A percentile compares a stretch with the other conserved stretches of the same genome.
Evolutionary conservation across 225 moss, liverwort and hornwort species (phyloP).

Genomic region (Thuidium tamariscinum): DNA sequence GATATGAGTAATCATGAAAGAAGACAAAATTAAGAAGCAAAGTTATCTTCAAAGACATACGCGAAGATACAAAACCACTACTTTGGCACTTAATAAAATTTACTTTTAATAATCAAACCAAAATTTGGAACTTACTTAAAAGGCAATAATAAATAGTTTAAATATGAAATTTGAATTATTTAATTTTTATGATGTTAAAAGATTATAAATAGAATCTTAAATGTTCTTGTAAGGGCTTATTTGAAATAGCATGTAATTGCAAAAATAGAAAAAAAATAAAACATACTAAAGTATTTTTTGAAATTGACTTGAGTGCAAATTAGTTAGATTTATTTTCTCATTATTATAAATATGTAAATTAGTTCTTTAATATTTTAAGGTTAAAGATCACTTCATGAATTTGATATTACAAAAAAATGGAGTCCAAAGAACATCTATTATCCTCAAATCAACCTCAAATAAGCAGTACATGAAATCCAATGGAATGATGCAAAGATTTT

Average conservation of each 20-base stretch:
- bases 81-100: background rate
- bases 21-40: background rate
- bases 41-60: background rate
- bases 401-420: background rate
- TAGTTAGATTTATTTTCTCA: background rate
- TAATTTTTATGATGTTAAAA: background rate
- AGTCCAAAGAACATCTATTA: background rate
- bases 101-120: background rate
- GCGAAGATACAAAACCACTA: background rate
- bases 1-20: background rate
- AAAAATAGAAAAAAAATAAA: rapidly evolving
- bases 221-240: background rate
- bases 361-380: background rate
- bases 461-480: background rate
- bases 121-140: background rate
- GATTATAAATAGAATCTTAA: background rate
- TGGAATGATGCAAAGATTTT: background rate
- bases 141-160: background rate
- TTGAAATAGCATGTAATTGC: background rate
- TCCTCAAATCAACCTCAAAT: too few species aligned
- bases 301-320: background rate
- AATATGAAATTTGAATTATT: background rate
- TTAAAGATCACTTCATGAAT: background rate
- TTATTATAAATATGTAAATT: background rate
- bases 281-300: background rate